phyloP scores from a whole-genome alignment of 495 filamentous ascomycete genomes.

The Clavariopsis aquatica region DNA sequence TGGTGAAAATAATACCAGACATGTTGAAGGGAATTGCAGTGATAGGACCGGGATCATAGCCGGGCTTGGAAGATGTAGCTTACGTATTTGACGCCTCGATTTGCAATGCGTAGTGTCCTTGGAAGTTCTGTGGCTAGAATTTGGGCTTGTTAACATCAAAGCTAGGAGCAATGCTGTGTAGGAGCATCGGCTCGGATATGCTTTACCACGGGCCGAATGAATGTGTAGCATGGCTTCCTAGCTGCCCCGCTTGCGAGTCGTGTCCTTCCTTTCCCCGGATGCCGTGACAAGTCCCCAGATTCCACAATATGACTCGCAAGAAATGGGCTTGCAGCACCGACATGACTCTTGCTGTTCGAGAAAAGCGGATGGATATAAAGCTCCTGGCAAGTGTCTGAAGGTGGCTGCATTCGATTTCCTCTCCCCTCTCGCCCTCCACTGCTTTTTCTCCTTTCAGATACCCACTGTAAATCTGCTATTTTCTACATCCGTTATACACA shows the following conservation, averaged over 20 bases:
- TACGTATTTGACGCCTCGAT: not conserved
- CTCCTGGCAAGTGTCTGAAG: not conserved
- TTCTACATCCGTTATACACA: slow-evolving; percentile 1
- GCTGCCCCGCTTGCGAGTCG: slow-evolving; percentile 5
- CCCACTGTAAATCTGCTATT: not conserved
- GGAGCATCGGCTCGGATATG: slow-evolving; percentile 14
- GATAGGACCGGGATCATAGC: not conserved
- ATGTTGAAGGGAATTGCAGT: no score
- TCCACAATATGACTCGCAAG: slow-evolving; percentile 12
- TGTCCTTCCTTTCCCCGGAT: slow-evolving; percentile 8
- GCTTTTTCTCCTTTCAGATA: not conserved
- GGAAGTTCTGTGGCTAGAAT: not conserved
- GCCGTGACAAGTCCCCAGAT: not conserved
- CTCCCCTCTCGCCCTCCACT: not conserved
- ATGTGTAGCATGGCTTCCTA: not conserved
- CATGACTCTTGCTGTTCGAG: not conserved
- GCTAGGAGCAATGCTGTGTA: not conserved
- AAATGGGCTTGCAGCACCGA: not conserved
- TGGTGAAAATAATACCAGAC: not conserved
- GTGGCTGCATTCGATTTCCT: not conserved
- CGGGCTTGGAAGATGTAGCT: not conserved
- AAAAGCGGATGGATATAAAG: slow-evolving; percentile 1
- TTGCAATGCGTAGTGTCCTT: not conserved
- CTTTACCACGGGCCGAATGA: slow-evolving; percentile 14
- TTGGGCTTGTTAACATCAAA: no score